Base-by-base conservation (phyloP, 768 basidiomycete species). In the Mycena filopes region DNA sequence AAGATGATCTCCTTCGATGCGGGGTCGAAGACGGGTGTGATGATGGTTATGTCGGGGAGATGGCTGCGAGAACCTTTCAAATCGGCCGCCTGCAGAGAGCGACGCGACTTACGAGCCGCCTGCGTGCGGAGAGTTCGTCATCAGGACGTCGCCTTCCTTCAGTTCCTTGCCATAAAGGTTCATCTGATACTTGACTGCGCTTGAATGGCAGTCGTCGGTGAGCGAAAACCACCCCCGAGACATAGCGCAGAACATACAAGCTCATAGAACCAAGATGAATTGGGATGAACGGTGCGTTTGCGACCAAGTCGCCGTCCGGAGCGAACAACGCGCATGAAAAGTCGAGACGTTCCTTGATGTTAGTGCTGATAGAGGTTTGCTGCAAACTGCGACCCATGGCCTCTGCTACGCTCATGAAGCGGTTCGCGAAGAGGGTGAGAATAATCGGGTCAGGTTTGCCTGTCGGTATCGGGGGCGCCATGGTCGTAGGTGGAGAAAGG, bases 321-420 rank as follows among this genome's bases (percentile, higher is more conserved):
- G 93, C 92, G 71, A 99, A 98, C 40, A 99, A 81, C 2, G 96
- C 96, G 77, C 96, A 99, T 12, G 93, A 95, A 76, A 94, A 98
- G 78, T 98, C 96, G 48, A 98, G 86, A 4, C 96, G 87, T 76
- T 98, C 96, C 78, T 96, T 97, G 84, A 97, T 97, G 73, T 98
- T 96, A 18, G 95, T 96, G 73, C 91, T 90, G 72, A 96, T 96
- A 4, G 95, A 89, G 0, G 95, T 96, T 76, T 96, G 93, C 76
- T 92, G 94, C 25, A 96, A 81, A 0, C 93, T 93, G 51, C 93
- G 84, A 12, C 95, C 96, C 95, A 97, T 98, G 12, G 95, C 95
- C 75, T 97, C 95, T 11, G 95, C 95, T 21, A 98, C 94, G 71
- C 93, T 93, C 96, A 98, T 98, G 80, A 98, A 96, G 46, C 96